Base-by-base conservation (phyloP, 140 eudicot genomes). In the Stevia rebaudiana region DNA sequence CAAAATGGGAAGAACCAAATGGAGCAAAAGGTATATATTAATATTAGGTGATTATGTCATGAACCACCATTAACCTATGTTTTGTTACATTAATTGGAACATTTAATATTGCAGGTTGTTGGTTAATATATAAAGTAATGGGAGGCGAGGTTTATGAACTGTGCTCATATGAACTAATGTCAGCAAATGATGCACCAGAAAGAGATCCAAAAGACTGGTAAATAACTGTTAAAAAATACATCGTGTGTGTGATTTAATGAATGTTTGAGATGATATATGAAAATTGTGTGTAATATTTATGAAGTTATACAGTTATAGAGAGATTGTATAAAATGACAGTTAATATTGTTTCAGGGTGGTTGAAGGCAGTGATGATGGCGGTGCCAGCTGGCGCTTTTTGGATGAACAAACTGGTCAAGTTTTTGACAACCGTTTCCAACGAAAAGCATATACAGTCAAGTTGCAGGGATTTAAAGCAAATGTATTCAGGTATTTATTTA, bases 1-100 rank as follows among this genome's bases (percentile, higher is more conserved):
- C 98, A 48, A 92, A 92, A 78, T 92, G 96, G 96, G 96, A 92
- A 83, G 98, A 88, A 79, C 98, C 98, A 65, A 88, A 83, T 79
- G 98, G 98, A 10, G 89, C 89, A 15, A 83, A 76, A 85, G 98
- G 98, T 92, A 74, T 53, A n/a, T n/a, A n/a, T n/a, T n/a, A n/a
- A n/a, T n/a, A 44, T 39, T 67, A 15, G 50, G 33, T 43, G 46
- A 37, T 48, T 22, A 70, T 44, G 30, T 17, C 1, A 3, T 10
- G 8, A 43, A 31, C 8, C 67, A 69, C 46, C 18, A 19, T 44
- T 43, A 44, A 60, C 51, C 23, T 58, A 21, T 28, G 24, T 33
- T 18, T 42, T 55, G 23, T 49, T 36, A 37, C 37, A 39, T 8
- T 67, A 52, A 67, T 43, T 55, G 6, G 48, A 44, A 37, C 35